phyloP scores from a whole-genome alignment of 768 basidiomycete genomes.

The Hemileccinum impolitum region DNA sequence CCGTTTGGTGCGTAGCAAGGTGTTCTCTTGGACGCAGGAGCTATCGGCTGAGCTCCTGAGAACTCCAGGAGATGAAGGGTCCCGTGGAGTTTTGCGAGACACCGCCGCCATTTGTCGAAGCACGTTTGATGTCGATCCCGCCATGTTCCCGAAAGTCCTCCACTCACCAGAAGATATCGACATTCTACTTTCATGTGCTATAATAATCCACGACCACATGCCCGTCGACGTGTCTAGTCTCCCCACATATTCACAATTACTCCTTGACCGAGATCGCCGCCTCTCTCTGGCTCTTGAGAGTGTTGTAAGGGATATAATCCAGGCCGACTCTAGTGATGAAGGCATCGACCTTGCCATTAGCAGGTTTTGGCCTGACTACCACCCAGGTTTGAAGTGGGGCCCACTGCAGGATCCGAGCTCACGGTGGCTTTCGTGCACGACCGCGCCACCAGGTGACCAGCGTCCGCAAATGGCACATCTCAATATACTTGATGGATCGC shows the following conservation, averaged over 20 bases:
- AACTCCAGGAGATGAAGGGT: neutral
- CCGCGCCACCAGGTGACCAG: slow-evolving; percentile 10
- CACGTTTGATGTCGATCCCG: slow-evolving; percentile 28
- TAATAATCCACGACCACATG: slow-evolving; percentile 32
- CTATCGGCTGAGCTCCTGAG: slow-evolving; percentile 20
- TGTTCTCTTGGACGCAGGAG: slow-evolving; percentile 37
- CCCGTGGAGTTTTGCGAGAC: slow-evolving; percentile 14
- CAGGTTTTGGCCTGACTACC: slow-evolving; percentile 32
- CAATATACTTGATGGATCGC: slow-evolving; percentile 34
- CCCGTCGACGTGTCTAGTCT: slow-evolving; percentile 9
- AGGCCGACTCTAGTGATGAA: neutral
- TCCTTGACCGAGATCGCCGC: slow-evolving; percentile 32
- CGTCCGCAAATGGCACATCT: slow-evolving; percentile 33
- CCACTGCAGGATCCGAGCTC: slow-evolving; percentile 14
- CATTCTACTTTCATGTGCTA: slow-evolving; percentile 31
- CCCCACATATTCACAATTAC: slow-evolving; percentile 11
- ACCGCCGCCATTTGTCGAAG: slow-evolving; percentile 20
- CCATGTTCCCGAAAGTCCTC: slow-evolving; percentile 11
- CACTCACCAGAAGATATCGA: slow-evolving; percentile 21
- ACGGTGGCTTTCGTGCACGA: slow-evolving; percentile 29
- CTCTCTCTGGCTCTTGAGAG: slow-evolving; percentile 30
- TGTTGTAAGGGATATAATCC: slow-evolving; percentile 13
- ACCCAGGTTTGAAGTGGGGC: slow-evolving; percentile 25
- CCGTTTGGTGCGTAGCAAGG: slow-evolving; percentile 26
- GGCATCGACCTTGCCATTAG: slow-evolving; percentile 32